phyloP scores from a whole-genome alignment of 78 protist species.

The Emiliania huxleyi region DNA sequence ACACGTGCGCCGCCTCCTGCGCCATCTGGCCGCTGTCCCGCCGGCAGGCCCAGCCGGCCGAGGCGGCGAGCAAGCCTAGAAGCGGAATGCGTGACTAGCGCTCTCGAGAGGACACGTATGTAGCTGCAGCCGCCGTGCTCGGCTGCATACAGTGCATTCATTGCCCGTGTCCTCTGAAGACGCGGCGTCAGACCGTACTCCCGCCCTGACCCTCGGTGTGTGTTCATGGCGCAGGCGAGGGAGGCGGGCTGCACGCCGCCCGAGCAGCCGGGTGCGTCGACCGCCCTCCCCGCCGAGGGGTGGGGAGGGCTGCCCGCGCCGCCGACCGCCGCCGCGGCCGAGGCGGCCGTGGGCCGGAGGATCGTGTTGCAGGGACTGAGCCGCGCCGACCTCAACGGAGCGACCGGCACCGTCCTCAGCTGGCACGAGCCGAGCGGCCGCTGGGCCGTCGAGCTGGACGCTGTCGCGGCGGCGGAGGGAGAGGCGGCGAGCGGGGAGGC shows the following conservation, averaged over 20 bases:
- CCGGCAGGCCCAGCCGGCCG: background rate
- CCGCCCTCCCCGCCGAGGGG: background rate
- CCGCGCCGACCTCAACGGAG: background rate
- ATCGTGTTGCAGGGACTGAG: background rate
- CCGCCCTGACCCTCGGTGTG: too few species aligned
- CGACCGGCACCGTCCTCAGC: background rate
- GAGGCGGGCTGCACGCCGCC: background rate
- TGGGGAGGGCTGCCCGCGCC: background rate
- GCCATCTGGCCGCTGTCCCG: background rate
- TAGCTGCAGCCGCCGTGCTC: too few species aligned
- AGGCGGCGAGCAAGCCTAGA: too few species aligned
- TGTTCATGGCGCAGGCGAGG: background rate
- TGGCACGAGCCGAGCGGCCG: background rate
- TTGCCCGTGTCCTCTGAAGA: too few species aligned
- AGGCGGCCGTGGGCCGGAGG: background rate
- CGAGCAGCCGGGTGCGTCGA: background rate
- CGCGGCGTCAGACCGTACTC: too few species aligned
- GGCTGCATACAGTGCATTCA: too few species aligned
- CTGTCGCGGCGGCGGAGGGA: background rate
- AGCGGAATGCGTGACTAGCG: too few species aligned
- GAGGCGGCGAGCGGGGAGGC: background rate
- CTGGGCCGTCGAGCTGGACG: background rate
- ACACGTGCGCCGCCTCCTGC: background rate
- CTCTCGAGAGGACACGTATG: too few species aligned
- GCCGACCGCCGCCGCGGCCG: background rate